phyloP scores from a whole-genome alignment of 1,284 basidiomycete genomes.

The Malassezia arunalokei region DNA sequence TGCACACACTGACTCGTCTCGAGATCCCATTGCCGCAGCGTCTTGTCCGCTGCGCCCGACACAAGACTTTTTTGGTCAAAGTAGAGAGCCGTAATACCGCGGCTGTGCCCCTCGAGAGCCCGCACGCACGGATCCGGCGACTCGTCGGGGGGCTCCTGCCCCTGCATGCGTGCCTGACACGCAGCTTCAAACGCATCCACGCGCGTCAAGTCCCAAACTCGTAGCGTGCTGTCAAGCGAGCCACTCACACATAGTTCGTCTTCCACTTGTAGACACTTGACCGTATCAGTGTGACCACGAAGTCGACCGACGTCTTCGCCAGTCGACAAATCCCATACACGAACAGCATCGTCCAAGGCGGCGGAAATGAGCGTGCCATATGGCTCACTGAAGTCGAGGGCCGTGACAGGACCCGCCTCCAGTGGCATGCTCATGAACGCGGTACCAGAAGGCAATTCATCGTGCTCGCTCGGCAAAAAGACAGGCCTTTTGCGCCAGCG shows the following conservation, averaged over 20 bases:
- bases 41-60: constrained; percentile 95
- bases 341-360: constrained; percentile 55
- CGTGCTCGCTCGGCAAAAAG: constrained; percentile 93
- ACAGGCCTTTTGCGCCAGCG: constrained; percentile 53
- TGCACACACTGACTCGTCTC: constrained; percentile 91
- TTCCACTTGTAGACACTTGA: constrained; percentile 88
- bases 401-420: constrained; percentile 68
- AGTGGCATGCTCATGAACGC: constrained; percentile 89
- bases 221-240: constrained; percentile 67
- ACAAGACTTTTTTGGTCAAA: constrained; percentile 90
- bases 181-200: constrained; percentile 38
- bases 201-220: constrained; percentile 39
- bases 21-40: constrained; percentile 94
- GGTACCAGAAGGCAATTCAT: constrained; percentile 80
- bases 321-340: constrained; percentile 73
- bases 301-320: constrained; percentile 48
- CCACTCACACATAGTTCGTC: constrained; percentile 82
- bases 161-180: constrained; percentile 13
- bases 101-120: constrained; percentile 77
- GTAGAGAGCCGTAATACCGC: constrained; percentile 80
- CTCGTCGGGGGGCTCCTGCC: constrained; percentile 10
- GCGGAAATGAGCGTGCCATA: constrained; percentile 78
- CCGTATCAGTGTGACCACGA: constrained; percentile 45
- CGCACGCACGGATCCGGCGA: constrained; percentile 56
- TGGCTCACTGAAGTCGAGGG: constrained; percentile 89